Evolutionary conservation across 176 grass and related monocot genomes (phyloP).

Genomic region (Saccharum spontaneum): DNA sequence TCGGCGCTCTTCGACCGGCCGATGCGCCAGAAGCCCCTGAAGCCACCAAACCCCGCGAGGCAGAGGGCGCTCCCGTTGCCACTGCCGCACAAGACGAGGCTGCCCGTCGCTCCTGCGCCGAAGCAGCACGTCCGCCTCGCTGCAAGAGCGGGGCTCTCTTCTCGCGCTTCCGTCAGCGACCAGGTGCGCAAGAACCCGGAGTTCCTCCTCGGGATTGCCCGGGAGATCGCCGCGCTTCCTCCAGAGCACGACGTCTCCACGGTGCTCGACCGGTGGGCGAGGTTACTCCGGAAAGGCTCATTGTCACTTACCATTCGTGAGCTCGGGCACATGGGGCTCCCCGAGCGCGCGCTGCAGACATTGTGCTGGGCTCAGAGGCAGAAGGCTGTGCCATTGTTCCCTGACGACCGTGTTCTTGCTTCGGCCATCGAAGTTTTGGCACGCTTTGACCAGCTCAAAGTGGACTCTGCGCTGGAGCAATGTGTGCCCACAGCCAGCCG

Average conservation of each 20-base stretch:
- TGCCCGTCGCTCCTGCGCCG: constrained; percentile 36
- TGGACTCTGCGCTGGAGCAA: constrained; percentile 47
- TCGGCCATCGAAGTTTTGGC: constrained; percentile 70
- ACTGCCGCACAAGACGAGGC: constrained; percentile 49
- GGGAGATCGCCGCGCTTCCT: constrained; percentile 55
- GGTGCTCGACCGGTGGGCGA: constrained; percentile 61
- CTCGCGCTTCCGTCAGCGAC: constrained; percentile 52
- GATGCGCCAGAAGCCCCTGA: constrained; percentile 41
- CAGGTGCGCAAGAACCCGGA: constrained; percentile 67
- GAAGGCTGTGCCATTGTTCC: constrained; percentile 46
- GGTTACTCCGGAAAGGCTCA: constrained; percentile 80
- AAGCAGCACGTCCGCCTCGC: constrained; percentile 56
- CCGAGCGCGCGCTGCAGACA: constrained; percentile 64
- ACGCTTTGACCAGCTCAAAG: constrained; percentile 45
- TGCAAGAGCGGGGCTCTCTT: constrained; percentile 24
- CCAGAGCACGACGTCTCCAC: constrained; percentile 36
- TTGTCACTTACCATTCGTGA: constrained; percentile 82
- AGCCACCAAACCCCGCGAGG: constrained; percentile 34
- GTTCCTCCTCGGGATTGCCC: constrained; percentile 60
- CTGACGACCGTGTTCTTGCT: constrained; percentile 64
- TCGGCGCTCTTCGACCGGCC: constrained; percentile 74
- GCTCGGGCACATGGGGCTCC: constrained; percentile 79
- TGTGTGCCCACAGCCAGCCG: constrained; percentile 66
- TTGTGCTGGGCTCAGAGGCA: constrained; percentile 74
- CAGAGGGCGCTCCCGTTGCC: constrained; percentile 52